Evolutionary conservation across 2,329 filamentous ascomycete genomes (phyloP).

Genomic region (Diaporthe capsici): DNA sequence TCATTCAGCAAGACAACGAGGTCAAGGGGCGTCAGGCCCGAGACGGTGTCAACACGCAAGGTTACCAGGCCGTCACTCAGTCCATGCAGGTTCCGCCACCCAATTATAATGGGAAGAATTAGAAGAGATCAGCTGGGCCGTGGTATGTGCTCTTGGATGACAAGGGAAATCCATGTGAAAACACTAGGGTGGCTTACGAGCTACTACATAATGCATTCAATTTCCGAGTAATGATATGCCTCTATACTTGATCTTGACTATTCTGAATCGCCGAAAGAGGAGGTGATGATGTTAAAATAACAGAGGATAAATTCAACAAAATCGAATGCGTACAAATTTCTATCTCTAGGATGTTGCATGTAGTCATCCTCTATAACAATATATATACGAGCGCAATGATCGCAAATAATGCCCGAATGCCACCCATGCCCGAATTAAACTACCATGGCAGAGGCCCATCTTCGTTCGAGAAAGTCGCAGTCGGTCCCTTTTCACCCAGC

Average conservation of each 20-base stretch:
- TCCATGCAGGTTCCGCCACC: background rate
- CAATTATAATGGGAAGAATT: background rate
- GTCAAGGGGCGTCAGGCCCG: constrained; percentile 2
- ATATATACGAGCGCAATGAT: background rate
- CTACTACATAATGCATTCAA: no score
- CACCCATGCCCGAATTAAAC: background rate
- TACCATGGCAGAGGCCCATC: background rate
- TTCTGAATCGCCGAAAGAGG: no score
- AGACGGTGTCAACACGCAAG: background rate
- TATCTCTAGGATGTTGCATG: background rate
- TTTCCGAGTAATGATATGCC: no score
- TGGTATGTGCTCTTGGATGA: background rate
- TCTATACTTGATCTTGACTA: no score
- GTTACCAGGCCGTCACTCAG: constrained; percentile 1
- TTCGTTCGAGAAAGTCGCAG: background rate
- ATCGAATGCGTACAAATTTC: background rate
- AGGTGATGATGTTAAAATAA: no score
- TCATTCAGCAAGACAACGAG: constrained; percentile 3
- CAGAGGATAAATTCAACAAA: background rate
- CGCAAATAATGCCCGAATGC: background rate
- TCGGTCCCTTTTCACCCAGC: background rate
- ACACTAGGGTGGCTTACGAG: background rate
- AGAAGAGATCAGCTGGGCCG: background rate
- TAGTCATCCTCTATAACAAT: background rate
- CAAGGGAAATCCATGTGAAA: background rate